Evolutionary conservation across 1,284 basidiomycete species (phyloP), one percentile per base, ranked within the genome.

Genomic region (Apiotrichum laibachii): DNA sequence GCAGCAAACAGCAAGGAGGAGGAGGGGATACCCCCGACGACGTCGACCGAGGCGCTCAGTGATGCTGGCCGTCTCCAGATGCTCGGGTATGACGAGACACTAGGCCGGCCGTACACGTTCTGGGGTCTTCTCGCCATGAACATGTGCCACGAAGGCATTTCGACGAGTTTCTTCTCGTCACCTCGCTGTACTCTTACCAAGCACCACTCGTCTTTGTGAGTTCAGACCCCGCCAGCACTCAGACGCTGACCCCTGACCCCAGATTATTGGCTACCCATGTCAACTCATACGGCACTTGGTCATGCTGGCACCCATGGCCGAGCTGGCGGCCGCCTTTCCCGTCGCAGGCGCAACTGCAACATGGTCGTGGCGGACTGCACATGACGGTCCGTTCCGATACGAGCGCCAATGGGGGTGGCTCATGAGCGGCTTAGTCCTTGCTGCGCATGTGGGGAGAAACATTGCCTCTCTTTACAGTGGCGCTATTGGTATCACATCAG

Each of bases 401-500:
- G 76, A 77, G 56, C 53, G 76, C 22, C 60, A 59, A 15, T 76
- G 74, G 74, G 72, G 68, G 3, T 77, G 76, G 76, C 52, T 73
- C 42, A 65, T 77, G 57, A 67, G 66, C 22, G 76, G 76, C 22
- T 62, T 73, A 22, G 73, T 75, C 6, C 66, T 77, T 42, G 75
- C 72, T 2, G 72, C 70, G 37, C 75, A 77, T 62, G 59, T 76
- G 21, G 73, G 69, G 12, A 69, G 56, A 72, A 73, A 50, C 57
- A 72, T 72, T 8, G 40, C 15, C 16, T 19, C 44, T 26, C 45
- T 40, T 26, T 53, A 19, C 45, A 33, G 33, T 19, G 43, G 35
- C 2, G 40, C 45, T 6, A 52, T 16, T 18, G 39, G 39, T 11
- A 21, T 21, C 33, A 33, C 47, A 37, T 22, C 40, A 16, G 33